Evolutionary conservation across 441 rosid genomes (phyloP).

Genomic region (Populus hybrid): DNA sequence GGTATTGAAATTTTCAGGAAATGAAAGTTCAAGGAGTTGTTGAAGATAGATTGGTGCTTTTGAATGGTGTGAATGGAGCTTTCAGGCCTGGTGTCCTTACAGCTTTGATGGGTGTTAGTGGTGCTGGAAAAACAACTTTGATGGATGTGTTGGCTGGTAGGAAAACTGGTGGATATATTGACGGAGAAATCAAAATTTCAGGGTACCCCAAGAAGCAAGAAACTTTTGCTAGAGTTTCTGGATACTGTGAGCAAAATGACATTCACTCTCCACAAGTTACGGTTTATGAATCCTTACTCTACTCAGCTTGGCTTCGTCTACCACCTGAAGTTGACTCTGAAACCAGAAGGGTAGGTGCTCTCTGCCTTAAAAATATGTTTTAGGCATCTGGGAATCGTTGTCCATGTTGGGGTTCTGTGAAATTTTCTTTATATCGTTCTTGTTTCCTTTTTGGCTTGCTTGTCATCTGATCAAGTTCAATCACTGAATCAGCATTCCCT

Average conservation of each 20-base stretch:
- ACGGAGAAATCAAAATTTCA: constrained; percentile 38
- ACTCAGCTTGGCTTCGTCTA: constrained; percentile 55
- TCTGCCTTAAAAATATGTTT: neutral
- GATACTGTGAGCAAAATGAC: constrained; percentile 51
- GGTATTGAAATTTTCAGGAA: constrained; percentile 35
- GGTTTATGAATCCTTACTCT: constrained; percentile 44
- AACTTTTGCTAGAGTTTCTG: constrained; percentile 47
- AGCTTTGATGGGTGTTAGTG: constrained; percentile 91
- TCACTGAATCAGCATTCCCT: neutral
- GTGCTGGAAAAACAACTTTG: constrained; percentile 75
- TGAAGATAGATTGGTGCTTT: constrained; percentile 53
- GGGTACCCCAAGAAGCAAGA: constrained; percentile 52
- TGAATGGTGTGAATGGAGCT: constrained; percentile 76
- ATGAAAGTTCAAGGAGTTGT: constrained; percentile 57
- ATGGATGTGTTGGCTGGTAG: constrained; percentile 59
- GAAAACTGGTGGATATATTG: constrained; percentile 49
- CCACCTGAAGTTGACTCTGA: constrained; percentile 32
- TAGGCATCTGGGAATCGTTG: neutral
- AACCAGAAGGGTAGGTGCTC: constrained; percentile 38
- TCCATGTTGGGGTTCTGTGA: neutral
- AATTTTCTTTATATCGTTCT: neutral
- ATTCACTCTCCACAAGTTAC: constrained; percentile 51
- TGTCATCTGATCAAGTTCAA: neutral
- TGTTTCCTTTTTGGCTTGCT: neutral
- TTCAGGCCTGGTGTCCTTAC: constrained; percentile 94